phyloP scores from a whole-genome alignment of 768 basidiomycete genomes.

The Pisolithus microcarpus region DNA sequence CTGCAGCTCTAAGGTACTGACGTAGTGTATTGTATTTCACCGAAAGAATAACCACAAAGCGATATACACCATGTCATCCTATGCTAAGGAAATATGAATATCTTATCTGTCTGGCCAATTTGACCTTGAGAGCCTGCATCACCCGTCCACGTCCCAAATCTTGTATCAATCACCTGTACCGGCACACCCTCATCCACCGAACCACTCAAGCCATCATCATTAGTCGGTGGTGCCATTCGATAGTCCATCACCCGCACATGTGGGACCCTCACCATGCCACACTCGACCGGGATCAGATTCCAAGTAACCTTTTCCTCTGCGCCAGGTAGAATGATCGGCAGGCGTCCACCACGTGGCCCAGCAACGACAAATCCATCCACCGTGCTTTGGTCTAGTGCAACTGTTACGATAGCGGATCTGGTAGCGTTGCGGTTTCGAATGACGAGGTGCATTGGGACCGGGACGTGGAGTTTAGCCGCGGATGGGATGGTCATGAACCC shows the following conservation, averaged over 20 bases:
- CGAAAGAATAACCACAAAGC: neutral
- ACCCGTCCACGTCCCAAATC: constrained; percentile 29
- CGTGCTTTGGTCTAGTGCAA: constrained; percentile 64
- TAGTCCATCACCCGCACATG: constrained; percentile 51
- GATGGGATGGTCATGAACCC: constrained; percentile 62
- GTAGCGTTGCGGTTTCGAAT: constrained; percentile 60
- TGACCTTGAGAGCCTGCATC: neutral
- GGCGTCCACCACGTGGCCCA: constrained; percentile 58
- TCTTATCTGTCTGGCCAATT: neutral
- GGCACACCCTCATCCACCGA: constrained; percentile 38
- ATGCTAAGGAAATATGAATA: neutral
- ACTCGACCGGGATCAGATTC: constrained; percentile 68
- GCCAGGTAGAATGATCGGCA: constrained; percentile 71
- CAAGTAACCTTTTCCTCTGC: constrained; percentile 59
- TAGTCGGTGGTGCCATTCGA: constrained; percentile 32
- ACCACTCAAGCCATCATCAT: constrained; percentile 19
- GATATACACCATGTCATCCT: neutral
- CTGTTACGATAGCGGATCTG: constrained; percentile 60
- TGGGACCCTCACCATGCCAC: constrained; percentile 60
- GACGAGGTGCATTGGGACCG: constrained; percentile 47
- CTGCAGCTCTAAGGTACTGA: neutral
- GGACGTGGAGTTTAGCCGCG: constrained; percentile 55
- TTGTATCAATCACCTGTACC: constrained; percentile 49
- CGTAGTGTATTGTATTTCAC: neutral
- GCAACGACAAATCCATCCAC: constrained; percentile 76